Evolutionary conservation across 2,329 filamentous ascomycete genomes (phyloP), one percentile per base, ranked within the genome.

Genomic region (Xenoacremonium recifei): DNA sequence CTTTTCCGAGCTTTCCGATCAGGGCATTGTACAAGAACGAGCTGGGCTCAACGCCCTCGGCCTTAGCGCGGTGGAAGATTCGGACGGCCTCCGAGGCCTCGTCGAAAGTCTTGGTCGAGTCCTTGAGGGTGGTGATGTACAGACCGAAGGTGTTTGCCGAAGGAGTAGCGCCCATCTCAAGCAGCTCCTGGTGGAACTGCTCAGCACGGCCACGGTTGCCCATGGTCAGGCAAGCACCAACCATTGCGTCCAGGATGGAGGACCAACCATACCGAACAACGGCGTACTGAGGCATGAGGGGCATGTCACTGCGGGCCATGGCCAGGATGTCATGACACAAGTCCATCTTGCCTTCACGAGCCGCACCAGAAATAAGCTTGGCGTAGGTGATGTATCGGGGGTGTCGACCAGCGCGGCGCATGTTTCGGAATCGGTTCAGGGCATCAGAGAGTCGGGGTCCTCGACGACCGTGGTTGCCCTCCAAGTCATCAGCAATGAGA

Each of bases 51-150:
- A 99, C 93, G 45, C 92, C 91, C 69, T 99, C 93, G 11, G 86
- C 75, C 72, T 95, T 90, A 44, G 93, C 91, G 43, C 90, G 88
- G 59, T 93, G 85, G 75, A 99, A 99, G 66, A 99, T 96, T 71
- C 95, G 95, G 61, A 97, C 86, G 42, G 93, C 93, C 66, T 97
- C 93, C 7, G 90, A 90, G 10, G 93, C 93, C 66, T 99, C 93
- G 59, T 99, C 93, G 53, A 96, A 97, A 0, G 91, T 97, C 79
- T 95, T 96, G 52, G 89, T 89, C 1, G 89, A 95, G 62, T 96
- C 92, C 73, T 97, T 96, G 48, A 99, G 76, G 2, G 92, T 97
- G n/a, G 95, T 97, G 69, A 99, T 99, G 76, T 97, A 99, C 15
- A 99, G 80, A 45, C 93, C 93, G 56, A 95, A 99, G 1, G 93